Conservation (phyloP, 768 basidiomycete genomes). For the Cubamyces sp. region DNA sequence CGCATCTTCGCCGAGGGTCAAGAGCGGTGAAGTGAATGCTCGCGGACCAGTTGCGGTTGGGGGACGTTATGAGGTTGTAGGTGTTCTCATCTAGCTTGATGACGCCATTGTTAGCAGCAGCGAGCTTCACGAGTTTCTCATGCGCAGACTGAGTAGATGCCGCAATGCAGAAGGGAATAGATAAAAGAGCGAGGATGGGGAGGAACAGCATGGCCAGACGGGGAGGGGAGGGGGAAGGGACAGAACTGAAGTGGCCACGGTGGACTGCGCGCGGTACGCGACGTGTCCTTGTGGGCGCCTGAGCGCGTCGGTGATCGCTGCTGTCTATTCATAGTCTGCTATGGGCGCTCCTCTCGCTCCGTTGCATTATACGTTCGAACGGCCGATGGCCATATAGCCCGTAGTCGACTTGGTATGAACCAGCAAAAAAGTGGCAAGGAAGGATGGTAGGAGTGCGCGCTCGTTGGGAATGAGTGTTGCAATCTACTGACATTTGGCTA, state of each 20-base stretch:
- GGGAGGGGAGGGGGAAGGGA: not conserved
- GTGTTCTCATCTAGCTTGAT: conserved; percentile 76
- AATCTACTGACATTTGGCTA: conserved; percentile 33
- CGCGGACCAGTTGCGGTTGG: conserved; percentile 86
- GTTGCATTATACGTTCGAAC: too few relatives aligned
- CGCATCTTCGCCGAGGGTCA: conserved; percentile 77
- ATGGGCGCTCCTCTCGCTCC: too few relatives aligned
- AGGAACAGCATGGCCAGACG: conserved; percentile 33
- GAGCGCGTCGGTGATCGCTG: not conserved
- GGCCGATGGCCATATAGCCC: too few relatives aligned
- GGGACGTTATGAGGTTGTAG: conserved; percentile 77
- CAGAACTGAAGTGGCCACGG: not conserved
- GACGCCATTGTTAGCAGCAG: conserved; percentile 73
- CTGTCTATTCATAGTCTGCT: conserved; percentile 5
- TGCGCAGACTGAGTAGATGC: conserved; percentile 39
- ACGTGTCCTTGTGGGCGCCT: conserved; percentile 23
- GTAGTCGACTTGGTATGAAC: not conserved
- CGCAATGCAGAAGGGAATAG: conserved; percentile 37
- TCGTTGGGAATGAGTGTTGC: not conserved
- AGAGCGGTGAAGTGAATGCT: conserved; percentile 89
- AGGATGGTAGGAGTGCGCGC: not conserved
- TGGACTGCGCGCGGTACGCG: conserved; percentile 24
- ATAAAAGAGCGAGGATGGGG: conserved; percentile 39
- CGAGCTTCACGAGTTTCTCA: conserved; percentile 70
- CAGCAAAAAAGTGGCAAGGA: too few relatives aligned